Percentiles rank a stretch among this genome's conserved stretches.
Evolutionary conservation across 129 eudicot genomes (phyloP).

Genomic region (Mikania micrantha): DNA sequence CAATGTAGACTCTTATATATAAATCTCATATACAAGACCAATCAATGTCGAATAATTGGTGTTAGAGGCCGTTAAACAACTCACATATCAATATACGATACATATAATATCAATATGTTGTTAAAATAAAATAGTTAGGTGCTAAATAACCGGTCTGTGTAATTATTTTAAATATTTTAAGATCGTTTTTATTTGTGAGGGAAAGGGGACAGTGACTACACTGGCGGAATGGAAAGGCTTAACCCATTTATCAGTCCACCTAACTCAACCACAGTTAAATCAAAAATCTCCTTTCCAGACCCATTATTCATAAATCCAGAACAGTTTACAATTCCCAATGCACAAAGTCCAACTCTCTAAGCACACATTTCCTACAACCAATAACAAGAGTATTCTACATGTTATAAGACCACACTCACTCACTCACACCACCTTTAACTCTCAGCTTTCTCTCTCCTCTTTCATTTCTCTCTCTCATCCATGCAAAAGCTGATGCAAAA

Average conservation of each 20-base stretch:
- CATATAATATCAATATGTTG: no score
- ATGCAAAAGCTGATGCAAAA: slow-evolving; percentile 43
- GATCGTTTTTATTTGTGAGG: not conserved
- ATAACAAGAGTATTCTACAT: not conserved
- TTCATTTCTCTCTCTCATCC: slow-evolving; percentile 27
- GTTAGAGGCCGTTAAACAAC: no score
- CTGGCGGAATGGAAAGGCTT: slow-evolving; percentile 24
- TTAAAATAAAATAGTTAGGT: no score
- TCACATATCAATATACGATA: no score
- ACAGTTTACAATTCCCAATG: not conserved
- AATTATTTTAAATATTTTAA: not conserved
- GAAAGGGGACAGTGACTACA: slow-evolving; percentile 33
- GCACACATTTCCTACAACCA: not conserved
- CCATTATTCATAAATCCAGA: not conserved
- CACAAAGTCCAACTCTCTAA: not conserved
- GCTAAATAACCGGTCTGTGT: no score
- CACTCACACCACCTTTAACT: slow-evolving; percentile 20
- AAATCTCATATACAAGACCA: no score
- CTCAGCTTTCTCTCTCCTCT: not conserved
- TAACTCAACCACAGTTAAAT: slow-evolving; percentile 27
- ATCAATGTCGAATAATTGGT: no score
- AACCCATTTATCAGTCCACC: slow-evolving; percentile 21
- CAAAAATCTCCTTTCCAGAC: not conserved
- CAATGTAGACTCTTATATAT: no score
- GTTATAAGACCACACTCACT: no score